Percentiles rank a stretch among this genome's conserved stretches.
Evolutionary conservation across 192 early-diverging fungal genomes (phyloP).

Genomic region (Coemansia sp.): DNA sequence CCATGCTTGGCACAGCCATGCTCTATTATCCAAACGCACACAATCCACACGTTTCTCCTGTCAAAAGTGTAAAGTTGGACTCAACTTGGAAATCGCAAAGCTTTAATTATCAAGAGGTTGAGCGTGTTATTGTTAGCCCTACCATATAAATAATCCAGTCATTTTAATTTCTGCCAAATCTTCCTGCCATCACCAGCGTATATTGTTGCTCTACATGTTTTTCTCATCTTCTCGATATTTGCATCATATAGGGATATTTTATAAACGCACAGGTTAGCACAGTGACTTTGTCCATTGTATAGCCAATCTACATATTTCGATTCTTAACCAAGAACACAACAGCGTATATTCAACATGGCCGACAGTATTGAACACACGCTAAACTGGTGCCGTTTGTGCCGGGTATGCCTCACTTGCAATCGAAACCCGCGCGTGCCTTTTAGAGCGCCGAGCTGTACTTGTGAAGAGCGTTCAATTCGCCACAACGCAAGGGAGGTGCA

Average conservation of each 20-base stretch:
- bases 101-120: not conserved
- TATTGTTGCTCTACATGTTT: not conserved
- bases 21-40: not conserved
- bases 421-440: constrained; percentile 28
- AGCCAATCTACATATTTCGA: too few relatives aligned
- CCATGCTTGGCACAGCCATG: not conserved
- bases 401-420: constrained; percentile 31
- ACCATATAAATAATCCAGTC: not conserved
- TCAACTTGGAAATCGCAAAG: not conserved
- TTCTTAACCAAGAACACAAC: not conserved
- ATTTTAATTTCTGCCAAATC: not conserved
- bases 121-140: not conserved
- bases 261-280: too few relatives aligned
- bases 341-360: not conserved
- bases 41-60: not conserved
- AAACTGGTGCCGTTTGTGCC: constrained; percentile 53
- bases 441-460: constrained; percentile 10
- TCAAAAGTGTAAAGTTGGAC: not conserved
- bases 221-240: not conserved
- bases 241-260: not conserved
- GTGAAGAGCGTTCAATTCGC: constrained; percentile 18
- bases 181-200: not conserved
- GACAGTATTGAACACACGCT: constrained; percentile 16
- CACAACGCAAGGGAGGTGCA: constrained; percentile 31
- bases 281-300: too few relatives aligned